A percentile compares a stretch with the other conserved stretches of the same genome.
phyloP scores from a whole-genome alignment of 2,329 filamentous ascomycete genomes.

The Ascocoryne sarcoides region DNA sequence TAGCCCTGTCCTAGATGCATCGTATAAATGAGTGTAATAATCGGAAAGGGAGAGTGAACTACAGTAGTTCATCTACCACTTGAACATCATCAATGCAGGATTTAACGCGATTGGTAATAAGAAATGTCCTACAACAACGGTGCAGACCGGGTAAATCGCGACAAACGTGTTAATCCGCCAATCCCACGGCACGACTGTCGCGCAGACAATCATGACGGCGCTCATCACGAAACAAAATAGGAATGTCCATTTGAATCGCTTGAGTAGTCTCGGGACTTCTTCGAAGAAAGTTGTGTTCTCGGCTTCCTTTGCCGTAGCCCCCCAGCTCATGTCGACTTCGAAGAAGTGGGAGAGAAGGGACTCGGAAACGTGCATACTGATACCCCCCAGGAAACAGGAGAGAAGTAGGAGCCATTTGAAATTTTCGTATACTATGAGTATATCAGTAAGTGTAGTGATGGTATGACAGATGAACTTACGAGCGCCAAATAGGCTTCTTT shows the following conservation, averaged over 20 bases:
- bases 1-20: no score
- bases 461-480: slow-evolving; percentile 6
- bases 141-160: slow-evolving; percentile 49
- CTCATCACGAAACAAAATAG: slow-evolving; percentile 38
- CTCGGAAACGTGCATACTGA: slow-evolving; percentile 35
- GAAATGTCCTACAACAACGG: slow-evolving; percentile 45
- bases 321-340: slow-evolving; percentile 39
- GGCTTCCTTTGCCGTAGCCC: slow-evolving; percentile 50
- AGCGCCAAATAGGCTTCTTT: slow-evolving; percentile 24
- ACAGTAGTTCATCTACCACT: slow-evolving; percentile 34
- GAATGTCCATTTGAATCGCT: slow-evolving; percentile 47
- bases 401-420: slow-evolving; percentile 41
- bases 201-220: slow-evolving; percentile 40
- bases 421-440: slow-evolving; percentile 39
- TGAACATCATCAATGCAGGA: slow-evolving; percentile 55
- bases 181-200: slow-evolving; percentile 23
- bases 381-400: slow-evolving; percentile 36
- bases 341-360: slow-evolving; percentile 36
- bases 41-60: not conserved
- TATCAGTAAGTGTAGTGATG: not conserved
- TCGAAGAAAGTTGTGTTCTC: slow-evolving; percentile 27
- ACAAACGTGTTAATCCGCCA: slow-evolving; percentile 36
- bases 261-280: slow-evolving; percentile 38
- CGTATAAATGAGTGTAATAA: not conserved
- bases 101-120: slow-evolving; percentile 51